Percentiles rank a stretch among this genome's conserved stretches.
These are phyloP conservation scores for Fusarium sp. DNA, from an alignment of 2,329 filamentous ascomycete species.

Conservation along the genomic window DNA sequence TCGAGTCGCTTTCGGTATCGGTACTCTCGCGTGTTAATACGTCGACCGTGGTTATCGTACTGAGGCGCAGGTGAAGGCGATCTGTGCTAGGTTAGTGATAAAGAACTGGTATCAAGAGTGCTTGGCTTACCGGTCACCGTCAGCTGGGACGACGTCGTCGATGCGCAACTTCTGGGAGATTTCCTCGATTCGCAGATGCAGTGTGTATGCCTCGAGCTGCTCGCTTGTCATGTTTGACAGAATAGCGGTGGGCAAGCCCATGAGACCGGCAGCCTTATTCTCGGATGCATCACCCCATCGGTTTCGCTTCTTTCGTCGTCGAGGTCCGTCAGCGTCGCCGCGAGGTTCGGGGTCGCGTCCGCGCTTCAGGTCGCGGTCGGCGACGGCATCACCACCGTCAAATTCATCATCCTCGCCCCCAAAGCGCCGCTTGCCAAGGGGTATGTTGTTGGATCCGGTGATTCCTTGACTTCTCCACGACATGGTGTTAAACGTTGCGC, in stretches of 20 bases:
- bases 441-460: constrained; percentile 98
- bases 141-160: constrained; percentile 97
- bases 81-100: constrained; percentile 63
- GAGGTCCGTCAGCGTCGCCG: constrained; percentile 79
- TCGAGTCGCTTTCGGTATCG: constrained; percentile 98
- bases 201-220: constrained; percentile 96
- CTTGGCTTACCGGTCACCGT: constrained; percentile 87
- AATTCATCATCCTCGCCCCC: constrained; percentile 69
- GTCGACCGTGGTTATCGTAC: constrained; percentile 99
- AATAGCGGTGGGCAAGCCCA: constrained; percentile 97
- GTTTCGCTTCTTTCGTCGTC: constrained; percentile 97
- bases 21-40: constrained; percentile 99
- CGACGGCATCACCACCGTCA: constrained; percentile 55
- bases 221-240: constrained; percentile 98
- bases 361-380: constrained; percentile 77
- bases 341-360: constrained; percentile 92
- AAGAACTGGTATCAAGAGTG: background rate
- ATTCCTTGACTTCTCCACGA: constrained; percentile 84
- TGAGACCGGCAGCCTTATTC: constrained; percentile 98
- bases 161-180: constrained; percentile 99
- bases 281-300: constrained; percentile 97
- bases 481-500: constrained; percentile 60
- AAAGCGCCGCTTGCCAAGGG: constrained; percentile 88
- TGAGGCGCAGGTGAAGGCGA: constrained; percentile 96
- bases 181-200: constrained; percentile 97